A percentile compares a stretch with the other conserved stretches of the same genome.
Conservation (phyloP, 2,329 filamentous ascomycete genomes). For the Grosmannia clavigera region DNA sequence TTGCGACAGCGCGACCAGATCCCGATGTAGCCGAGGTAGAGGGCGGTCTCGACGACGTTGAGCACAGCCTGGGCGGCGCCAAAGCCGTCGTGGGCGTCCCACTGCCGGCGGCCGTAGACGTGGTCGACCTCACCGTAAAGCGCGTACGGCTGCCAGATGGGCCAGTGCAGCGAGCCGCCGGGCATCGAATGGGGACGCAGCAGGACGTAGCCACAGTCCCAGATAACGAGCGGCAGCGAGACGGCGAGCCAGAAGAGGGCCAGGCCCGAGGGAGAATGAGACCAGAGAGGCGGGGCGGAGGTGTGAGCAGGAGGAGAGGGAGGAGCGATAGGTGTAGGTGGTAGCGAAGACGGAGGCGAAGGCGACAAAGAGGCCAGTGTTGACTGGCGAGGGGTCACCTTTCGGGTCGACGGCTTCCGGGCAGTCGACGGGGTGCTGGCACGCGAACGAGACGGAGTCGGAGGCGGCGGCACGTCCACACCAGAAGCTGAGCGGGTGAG, state of each 20-base stretch:
- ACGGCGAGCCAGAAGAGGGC: slow-evolving; percentile 59
- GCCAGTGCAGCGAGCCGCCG: slow-evolving; percentile 58
- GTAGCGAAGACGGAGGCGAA: background rate
- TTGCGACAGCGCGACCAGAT: slow-evolving; percentile 20
- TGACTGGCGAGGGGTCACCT: background rate
- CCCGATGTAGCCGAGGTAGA: slow-evolving; percentile 21
- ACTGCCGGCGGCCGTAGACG: slow-evolving; percentile 69
- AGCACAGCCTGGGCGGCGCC: slow-evolving; percentile 56
- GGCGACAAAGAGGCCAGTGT: background rate
- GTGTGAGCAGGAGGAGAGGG: background rate
- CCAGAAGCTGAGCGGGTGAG: slow-evolving; percentile 14
- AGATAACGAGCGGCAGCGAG: slow-evolving; percentile 65
- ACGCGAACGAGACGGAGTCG: slow-evolving; percentile 5
- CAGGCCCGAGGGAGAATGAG: slow-evolving; percentile 27
- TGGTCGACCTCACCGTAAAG: slow-evolving; percentile 72
- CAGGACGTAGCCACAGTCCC: slow-evolving; percentile 73
- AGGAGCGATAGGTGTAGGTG: no score
- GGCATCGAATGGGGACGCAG: slow-evolving; percentile 72
- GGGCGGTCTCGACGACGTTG: slow-evolving; percentile 23
- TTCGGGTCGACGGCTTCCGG: background rate
- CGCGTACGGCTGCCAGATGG: slow-evolving; percentile 65
- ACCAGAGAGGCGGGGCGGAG: background rate
- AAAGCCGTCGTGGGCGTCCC: slow-evolving; percentile 57
- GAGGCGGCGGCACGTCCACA: slow-evolving; percentile 10
- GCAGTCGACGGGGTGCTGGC: background rate